A percentile compares a stretch with the other conserved stretches of the same genome.
These are phyloP conservation scores for Plasmopara viticola DNA, from an alignment of 352 stramenopile genomes.

Conservation along the genomic window DNA sequence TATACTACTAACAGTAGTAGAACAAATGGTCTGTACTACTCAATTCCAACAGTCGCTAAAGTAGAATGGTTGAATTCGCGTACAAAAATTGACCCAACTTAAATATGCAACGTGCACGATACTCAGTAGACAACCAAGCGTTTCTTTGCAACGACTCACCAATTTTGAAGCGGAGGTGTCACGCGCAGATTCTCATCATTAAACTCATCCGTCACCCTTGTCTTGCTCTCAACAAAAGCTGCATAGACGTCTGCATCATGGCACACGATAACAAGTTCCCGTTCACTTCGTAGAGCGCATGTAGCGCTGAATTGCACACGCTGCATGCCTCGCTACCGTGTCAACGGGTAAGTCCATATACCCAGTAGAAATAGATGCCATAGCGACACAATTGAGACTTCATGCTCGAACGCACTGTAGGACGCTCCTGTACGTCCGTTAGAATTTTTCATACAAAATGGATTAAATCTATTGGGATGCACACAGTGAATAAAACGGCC, in stretches of 20 bases:
- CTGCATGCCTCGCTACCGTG: constrained; percentile 29
- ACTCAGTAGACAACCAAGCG: too few species aligned
- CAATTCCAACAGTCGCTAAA: too few species aligned
- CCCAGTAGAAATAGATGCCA: constrained; percentile 64
- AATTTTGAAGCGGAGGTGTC: background rate
- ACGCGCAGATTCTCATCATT: constrained; percentile 9
- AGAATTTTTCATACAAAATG: constrained; percentile 18
- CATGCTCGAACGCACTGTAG: constrained; percentile 31
- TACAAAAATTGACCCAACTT: too few species aligned
- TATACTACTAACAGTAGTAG: too few species aligned
- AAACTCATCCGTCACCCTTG: constrained; percentile 15
- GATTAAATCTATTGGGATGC: constrained; percentile 33
- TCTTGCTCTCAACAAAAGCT: constrained; percentile 31
- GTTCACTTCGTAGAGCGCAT: constrained; percentile 40
- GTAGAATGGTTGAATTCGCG: too few species aligned
- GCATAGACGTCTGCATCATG: constrained; percentile 34
- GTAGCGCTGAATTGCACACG: constrained; percentile 48
- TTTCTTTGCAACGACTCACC: background rate
- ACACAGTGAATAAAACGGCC: constrained; percentile 55
- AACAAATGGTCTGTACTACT: too few species aligned
- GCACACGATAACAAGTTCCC: constrained; percentile 49
- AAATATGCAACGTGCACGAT: too few species aligned
- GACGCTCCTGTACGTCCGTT: constrained; percentile 32
- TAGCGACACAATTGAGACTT: constrained; percentile 41
- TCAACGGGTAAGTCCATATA: constrained; percentile 41